These are phyloP conservation scores for Fonsecaea erecta DNA, from an alignment of 2,329 filamentous ascomycete genomes.

Conservation along the genomic window DNA sequence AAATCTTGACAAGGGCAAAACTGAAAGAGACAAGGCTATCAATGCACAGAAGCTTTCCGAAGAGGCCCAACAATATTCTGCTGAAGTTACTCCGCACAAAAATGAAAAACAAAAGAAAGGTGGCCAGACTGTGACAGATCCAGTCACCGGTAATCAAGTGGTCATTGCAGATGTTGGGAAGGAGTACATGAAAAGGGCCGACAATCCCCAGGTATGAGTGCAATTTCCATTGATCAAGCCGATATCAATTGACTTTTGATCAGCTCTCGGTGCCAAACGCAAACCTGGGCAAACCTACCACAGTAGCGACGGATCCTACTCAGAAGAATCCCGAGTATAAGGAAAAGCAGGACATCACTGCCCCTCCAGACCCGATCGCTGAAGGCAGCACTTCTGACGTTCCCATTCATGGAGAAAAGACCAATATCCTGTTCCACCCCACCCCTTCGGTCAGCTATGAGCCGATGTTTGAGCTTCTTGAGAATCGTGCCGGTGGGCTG, in stretches of 20 bases:
- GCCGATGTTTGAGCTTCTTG: conserved; percentile 78
- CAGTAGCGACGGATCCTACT: conserved; percentile 70
- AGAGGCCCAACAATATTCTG: conserved; percentile 40
- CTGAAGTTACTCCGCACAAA: conserved; percentile 53
- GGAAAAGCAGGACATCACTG: conserved; percentile 82
- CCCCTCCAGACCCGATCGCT: conserved; percentile 84
- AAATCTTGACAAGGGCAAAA: conserved; percentile 78
- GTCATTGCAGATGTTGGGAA: conserved; percentile 81
- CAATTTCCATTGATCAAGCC: not conserved
- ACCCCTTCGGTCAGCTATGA: conserved; percentile 89
- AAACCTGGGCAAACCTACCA: conserved; percentile 71
- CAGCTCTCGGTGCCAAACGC: conserved; percentile 86
- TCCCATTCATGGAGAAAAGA: conserved; percentile 94
- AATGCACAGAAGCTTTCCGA: conserved; percentile 60
- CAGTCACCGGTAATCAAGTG: conserved; percentile 83
- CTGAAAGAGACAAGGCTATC: conserved; percentile 71
- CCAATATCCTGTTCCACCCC: conserved; percentile 92
- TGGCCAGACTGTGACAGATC: conserved; percentile 75
- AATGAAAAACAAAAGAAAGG: conserved; percentile 52
- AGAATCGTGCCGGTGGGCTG: conserved; percentile 73
- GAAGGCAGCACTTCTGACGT: conserved; percentile 87
- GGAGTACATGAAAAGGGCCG: conserved; percentile 69
- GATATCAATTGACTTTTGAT: conserved; percentile 14
- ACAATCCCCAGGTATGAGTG: conserved; percentile 68
- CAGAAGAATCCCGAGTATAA: conserved; percentile 82